Percentiles rank a stretch among this genome's conserved stretches.
Conservation (phyloP, 352 stramenopile species). For the Globisporangium spiculum region DNA sequence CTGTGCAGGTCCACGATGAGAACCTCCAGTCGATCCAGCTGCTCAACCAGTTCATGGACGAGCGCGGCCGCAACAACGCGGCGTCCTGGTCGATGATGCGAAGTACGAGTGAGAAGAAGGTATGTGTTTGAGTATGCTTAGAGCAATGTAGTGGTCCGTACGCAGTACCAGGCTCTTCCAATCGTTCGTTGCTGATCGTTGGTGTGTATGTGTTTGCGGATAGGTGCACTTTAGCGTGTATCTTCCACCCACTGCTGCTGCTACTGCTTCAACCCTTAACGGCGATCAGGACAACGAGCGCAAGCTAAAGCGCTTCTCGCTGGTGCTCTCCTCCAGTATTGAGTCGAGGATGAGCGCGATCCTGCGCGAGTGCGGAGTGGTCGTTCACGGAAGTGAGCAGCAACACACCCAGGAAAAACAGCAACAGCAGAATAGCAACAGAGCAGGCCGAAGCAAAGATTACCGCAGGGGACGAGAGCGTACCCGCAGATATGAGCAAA, state of each 20-base stretch:
- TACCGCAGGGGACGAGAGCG: slow-evolving; percentile 2
- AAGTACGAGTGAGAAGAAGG: not conserved
- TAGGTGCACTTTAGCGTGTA: slow-evolving; percentile 41
- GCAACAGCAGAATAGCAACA: not conserved
- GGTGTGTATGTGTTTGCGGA: not conserved
- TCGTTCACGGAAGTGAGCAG: slow-evolving; percentile 19
- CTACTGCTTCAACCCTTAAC: not conserved
- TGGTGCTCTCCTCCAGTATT: slow-evolving; percentile 43
- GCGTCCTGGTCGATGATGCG: slow-evolving; percentile 7
- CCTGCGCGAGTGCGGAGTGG: slow-evolving; percentile 47
- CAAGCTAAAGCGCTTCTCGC: slow-evolving; percentile 42
- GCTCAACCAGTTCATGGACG: slow-evolving; percentile 73
- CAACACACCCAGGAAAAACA: slow-evolving; percentile 1
- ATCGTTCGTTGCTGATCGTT: not conserved
- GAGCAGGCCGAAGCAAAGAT: not conserved
- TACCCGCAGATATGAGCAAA: slow-evolving; percentile 9
- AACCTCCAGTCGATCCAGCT: slow-evolving; percentile 69
- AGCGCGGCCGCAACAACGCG: slow-evolving; percentile 18
- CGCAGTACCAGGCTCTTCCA: not conserved
- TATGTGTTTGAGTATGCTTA: not conserved
- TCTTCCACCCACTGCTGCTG: slow-evolving; percentile 4
- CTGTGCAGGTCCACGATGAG: slow-evolving; percentile 52
- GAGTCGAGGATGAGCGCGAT: slow-evolving; percentile 50
- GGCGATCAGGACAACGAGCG: slow-evolving; percentile 8
- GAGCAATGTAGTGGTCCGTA: not conserved